phyloP scores from a whole-genome alignment of 2,329 filamentous ascomycete genomes.

The Claviceps pazoutovae region DNA sequence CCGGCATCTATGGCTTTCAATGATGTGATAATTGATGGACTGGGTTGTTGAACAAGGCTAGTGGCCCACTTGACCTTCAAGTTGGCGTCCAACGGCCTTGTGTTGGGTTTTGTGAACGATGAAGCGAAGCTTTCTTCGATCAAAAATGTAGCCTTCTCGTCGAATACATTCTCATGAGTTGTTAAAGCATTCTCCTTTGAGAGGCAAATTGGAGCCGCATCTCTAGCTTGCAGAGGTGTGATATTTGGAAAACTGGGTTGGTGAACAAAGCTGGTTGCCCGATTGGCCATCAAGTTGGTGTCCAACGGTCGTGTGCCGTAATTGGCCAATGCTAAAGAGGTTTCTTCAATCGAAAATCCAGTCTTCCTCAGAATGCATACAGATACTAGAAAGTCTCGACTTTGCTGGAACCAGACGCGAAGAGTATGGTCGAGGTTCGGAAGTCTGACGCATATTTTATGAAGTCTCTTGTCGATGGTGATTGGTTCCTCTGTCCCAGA shows the following conservation, averaged over 20 bases:
- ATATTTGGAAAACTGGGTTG: slow-evolving; percentile 14
- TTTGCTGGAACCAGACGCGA: slow-evolving; percentile 15
- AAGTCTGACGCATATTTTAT: slow-evolving; percentile 14
- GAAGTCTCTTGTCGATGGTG: slow-evolving; percentile 9
- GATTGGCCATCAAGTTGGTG: neutral
- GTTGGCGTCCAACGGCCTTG: neutral
- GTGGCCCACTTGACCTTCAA: neutral
- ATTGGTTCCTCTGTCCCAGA: slow-evolving; percentile 5
- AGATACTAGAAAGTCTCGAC: slow-evolving; percentile 19
- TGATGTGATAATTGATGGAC: slow-evolving; percentile 16
- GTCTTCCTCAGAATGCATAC: slow-evolving; percentile 19
- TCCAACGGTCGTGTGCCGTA: neutral
- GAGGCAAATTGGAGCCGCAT: slow-evolving; percentile 3
- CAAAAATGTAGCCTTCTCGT: slow-evolving; percentile 15
- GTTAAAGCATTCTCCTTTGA: neutral
- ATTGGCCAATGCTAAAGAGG: neutral
- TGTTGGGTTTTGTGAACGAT: neutral
- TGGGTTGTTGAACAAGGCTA: slow-evolving; percentile 1
- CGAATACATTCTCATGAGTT: neutral
- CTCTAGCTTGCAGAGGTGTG: slow-evolving; percentile 7
- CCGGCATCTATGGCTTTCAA: slow-evolving; percentile 3
- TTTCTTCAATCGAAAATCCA: slow-evolving; percentile 15
- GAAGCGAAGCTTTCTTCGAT: slow-evolving; percentile 10
- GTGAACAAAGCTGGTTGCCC: neutral
- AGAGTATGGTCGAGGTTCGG: slow-evolving; percentile 14